Conservation (phyloP, 2,329 filamentous ascomycete genomes). For the Fusarium sp. region DNA sequence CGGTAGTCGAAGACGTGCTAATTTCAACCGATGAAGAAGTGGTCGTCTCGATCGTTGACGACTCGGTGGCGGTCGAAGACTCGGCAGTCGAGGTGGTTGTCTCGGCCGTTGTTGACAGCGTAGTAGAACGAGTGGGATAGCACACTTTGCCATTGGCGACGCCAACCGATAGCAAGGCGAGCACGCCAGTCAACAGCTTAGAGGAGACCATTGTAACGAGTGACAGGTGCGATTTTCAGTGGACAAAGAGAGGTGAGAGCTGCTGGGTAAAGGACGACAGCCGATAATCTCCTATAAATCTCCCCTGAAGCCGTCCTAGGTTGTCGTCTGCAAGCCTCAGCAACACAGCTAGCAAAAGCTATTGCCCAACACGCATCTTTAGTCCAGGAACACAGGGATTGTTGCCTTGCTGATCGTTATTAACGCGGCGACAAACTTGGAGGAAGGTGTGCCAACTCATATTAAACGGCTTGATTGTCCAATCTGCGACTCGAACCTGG, state of each 20-base stretch:
- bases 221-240: neutral
- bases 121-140: neutral
- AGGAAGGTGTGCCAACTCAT: neutral
- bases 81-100: neutral
- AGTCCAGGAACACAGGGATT: neutral
- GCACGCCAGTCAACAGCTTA: neutral
- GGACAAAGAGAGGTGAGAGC: neutral
- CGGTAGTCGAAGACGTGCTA: neutral
- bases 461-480: neutral
- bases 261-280: neutral
- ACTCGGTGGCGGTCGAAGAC: neutral
- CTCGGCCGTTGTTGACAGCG: neutral
- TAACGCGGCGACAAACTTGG: neutral
- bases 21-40: neutral
- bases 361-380: neutral
- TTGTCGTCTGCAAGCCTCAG: neutral
- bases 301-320: neutral
- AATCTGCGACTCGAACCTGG: neutral
- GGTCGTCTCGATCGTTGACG: neutral
- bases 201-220: neutral
- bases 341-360: neutral
- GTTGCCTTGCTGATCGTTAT: neutral
- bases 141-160: neutral
- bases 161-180: neutral
- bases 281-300: neutral